Conservation (phyloP, 352 stramenopile species). For the Pythium sp. region DNA sequence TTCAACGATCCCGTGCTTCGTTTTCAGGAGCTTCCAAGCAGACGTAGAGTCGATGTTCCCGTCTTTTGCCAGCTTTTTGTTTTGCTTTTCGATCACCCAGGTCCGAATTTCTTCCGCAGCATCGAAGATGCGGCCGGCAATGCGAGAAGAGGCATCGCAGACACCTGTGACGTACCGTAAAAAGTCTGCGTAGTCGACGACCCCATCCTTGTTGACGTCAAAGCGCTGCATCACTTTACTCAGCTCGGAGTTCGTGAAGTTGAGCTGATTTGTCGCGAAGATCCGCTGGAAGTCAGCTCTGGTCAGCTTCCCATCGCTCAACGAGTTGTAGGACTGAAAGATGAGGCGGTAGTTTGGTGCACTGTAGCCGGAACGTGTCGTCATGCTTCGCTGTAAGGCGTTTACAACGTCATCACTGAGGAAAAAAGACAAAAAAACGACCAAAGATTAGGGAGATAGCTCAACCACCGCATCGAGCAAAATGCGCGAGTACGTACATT, state of each 20-base stretch:
- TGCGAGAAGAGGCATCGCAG: slow-evolving; percentile 57
- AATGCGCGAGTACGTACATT: slow-evolving; percentile 38
- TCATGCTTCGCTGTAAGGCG: slow-evolving; percentile 65
- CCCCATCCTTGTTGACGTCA: slow-evolving; percentile 69
- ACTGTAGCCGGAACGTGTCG: slow-evolving; percentile 51
- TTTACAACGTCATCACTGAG: slow-evolving; percentile 65
- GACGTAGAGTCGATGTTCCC: slow-evolving; percentile 74
- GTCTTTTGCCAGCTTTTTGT: slow-evolving; percentile 71
- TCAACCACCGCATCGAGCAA: not conserved
- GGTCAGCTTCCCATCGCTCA: slow-evolving; percentile 63
- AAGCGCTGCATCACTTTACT: slow-evolving; percentile 81
- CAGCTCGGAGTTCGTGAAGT: slow-evolving; percentile 67
- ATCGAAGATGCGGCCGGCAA: slow-evolving; percentile 49
- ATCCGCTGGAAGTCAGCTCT: slow-evolving; percentile 72
- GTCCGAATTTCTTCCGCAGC: slow-evolving; percentile 61
- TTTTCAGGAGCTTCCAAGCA: slow-evolving; percentile 70
- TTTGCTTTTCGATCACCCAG: slow-evolving; percentile 78
- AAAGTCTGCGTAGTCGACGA: slow-evolving; percentile 80
- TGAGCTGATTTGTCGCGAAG: slow-evolving; percentile 64
- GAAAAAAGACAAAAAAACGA: not conserved
- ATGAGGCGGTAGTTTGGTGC: slow-evolving; percentile 72
- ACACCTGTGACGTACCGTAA: slow-evolving; percentile 74
- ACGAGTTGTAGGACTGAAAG: slow-evolving; percentile 74
- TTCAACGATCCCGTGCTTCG: slow-evolving; percentile 52
- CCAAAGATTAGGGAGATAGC: not conserved